Conservation (phyloP, 495 filamentous ascomycete genomes). For the Mytilinidion resinicola region DNA sequence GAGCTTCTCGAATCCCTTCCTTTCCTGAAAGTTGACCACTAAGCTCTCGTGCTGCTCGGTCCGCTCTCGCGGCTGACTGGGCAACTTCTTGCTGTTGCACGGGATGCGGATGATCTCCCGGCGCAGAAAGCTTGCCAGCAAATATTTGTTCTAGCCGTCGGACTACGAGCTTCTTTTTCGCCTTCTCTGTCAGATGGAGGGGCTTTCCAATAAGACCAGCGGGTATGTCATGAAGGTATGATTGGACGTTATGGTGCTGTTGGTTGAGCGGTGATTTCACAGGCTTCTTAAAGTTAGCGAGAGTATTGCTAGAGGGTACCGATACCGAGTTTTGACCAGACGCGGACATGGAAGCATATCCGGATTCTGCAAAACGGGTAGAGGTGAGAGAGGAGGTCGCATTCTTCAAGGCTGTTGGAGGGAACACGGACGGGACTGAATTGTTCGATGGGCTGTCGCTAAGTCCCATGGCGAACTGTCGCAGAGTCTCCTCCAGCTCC, state of each 20-base stretch:
- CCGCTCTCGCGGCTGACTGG: slow-evolving; percentile 44
- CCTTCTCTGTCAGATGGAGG: slow-evolving; percentile 53
- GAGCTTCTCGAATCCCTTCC: slow-evolving; percentile 47
- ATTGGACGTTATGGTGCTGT: slow-evolving; percentile 49
- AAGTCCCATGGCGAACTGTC: slow-evolving; percentile 56
- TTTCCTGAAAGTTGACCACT: slow-evolving; percentile 24
- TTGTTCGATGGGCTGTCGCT: slow-evolving; percentile 29
- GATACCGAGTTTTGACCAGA: slow-evolving; percentile 39
- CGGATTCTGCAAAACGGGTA: slow-evolving; percentile 59
- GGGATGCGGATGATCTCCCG: slow-evolving; percentile 39
- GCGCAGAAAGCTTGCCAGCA: slow-evolving; percentile 55
- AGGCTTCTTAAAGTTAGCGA: slow-evolving; percentile 8
- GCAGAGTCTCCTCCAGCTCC: slow-evolving; percentile 65
- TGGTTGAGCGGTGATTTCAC: slow-evolving; percentile 31
- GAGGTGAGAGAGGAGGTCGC: slow-evolving; percentile 43
- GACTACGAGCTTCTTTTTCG: slow-evolving; percentile 67
- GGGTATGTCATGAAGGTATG: slow-evolving; percentile 57
- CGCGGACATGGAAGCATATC: slow-evolving; percentile 64
- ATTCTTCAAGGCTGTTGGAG: slow-evolving; percentile 13
- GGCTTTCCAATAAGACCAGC: slow-evolving; percentile 49
- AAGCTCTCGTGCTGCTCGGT: slow-evolving; percentile 35
- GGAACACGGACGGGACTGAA: not conserved
- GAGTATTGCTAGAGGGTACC: slow-evolving; percentile 14
- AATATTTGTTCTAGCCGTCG: slow-evolving; percentile 68
- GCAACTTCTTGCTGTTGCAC: slow-evolving; percentile 52